Percentiles rank a stretch among this genome's conserved stretches.
Evolutionary conservation across 352 stramenopile genomes (phyloP).

Genomic region (Pythium sp.): DNA sequence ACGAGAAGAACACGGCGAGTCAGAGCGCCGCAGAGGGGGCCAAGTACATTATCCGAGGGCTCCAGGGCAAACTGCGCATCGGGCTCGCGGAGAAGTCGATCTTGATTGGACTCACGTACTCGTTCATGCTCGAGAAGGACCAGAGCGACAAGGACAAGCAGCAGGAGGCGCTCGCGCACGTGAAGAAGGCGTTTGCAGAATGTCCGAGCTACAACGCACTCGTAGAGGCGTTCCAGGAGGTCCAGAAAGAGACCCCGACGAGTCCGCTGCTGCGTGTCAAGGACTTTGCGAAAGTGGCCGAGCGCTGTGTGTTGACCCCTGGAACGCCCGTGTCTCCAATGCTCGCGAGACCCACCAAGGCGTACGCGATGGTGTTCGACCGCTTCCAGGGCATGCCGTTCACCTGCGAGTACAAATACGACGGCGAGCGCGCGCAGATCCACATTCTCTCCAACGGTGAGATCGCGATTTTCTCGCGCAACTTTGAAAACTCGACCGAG

Average conservation of each 20-base stretch:
- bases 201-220: constrained; percentile 96
- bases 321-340: constrained; percentile 98
- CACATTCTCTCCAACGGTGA: constrained; percentile 88
- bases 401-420: constrained; percentile 99
- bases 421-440: constrained; percentile 97
- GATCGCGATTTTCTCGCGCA: constrained; percentile 98
- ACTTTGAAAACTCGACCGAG: constrained; percentile 97
- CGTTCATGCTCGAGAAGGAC: constrained; percentile 89
- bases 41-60: constrained; percentile 98
- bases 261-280: constrained; percentile 45
- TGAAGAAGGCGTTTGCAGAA: constrained; percentile 99
- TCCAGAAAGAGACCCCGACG: constrained; percentile 40
- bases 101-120: constrained; percentile 95
- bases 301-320: constrained; percentile 90
- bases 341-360: constrained; percentile 98
- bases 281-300: constrained; percentile 57
- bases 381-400: constrained; percentile 95
- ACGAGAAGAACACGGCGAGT: constrained; percentile 30
- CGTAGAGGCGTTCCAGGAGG: constrained; percentile 83
- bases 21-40: constrained; percentile 62
- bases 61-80: constrained; percentile 98
- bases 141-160: constrained; percentile 82
- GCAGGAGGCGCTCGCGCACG: constrained; percentile 85
- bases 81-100: constrained; percentile 97
- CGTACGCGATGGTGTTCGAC: constrained; percentile 95